Base-by-base conservation (phyloP, 2,329 filamentous ascomycete genomes). In the Geosmithia flava region DNA sequence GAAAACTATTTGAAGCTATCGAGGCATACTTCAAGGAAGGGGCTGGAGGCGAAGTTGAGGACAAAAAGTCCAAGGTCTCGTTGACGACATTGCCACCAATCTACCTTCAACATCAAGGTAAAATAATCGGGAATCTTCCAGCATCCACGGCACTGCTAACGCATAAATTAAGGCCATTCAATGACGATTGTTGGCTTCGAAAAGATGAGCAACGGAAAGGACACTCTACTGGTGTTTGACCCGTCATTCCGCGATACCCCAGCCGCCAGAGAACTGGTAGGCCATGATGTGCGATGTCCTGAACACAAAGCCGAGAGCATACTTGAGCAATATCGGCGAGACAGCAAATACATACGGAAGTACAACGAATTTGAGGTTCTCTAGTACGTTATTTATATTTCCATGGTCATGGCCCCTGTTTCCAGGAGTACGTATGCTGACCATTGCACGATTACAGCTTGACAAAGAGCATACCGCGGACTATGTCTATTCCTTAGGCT, bases 141-240 rank as follows among this genome's bases (percentile, higher is more conserved):
- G 13, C 11, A 37, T 16, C 6, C 6, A 13, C 33, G 23, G 23
- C 33, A 37, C 11, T 3, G 6, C 33, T 37, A 16, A 37, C 11
- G 13, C 23, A 37, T 3, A 11, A 13, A 3, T 37, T 11, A 23
- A 75, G 87, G 89, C 2, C 91, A 97, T 62, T 96, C 90, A 1
- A 73, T 95, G 69, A 95, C 88, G 1, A 88, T 97, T 47, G 72
- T 97, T 48, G 91, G 91, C 0, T 73, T 95, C 23, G 89, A 96
- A 63, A 78, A 76, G 53, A 76, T 74, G 27, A 69, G 66, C 33
- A 74, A 83, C 50, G 85, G 85, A 23, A 68, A 70, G 17, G 68
- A 73, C 47, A 85, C 86, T 54, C 68, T 97, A 17, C 70, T 97
- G 0, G 85, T 95, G 13, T 95, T 95, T 60, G 90, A 97, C 60